Evolutionary conservation across 2,329 filamentous ascomycete species (phyloP), one percentile per base, ranked within the genome.

Genomic region (Penicillium crustosum): DNA sequence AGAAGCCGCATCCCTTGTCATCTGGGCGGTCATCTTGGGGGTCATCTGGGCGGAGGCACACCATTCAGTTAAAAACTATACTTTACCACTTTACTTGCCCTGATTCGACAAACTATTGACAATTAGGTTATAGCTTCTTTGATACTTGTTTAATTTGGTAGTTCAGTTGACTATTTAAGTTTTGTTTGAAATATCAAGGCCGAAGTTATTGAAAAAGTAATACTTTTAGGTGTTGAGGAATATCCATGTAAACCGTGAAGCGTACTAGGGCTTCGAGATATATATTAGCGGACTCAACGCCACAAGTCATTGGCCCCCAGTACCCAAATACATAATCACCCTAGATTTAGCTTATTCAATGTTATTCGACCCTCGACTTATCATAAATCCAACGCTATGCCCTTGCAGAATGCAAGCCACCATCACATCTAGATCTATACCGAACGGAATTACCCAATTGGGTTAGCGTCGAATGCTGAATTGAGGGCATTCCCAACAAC

Each of bases 1-100:
- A 41, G 27, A 8, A 53, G 31, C 9, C 29, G 44, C 27, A 44
- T 58, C 55, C 50, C 31, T 57, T 58, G 50, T n/a, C 13, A 33
- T 33, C 43, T 27, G 35, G 27, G 27, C 12, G 21, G 23, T 36
- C 23, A 43, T 44, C 42, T 27, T 1, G 42, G 42, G 10, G 10
- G 29, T 31, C 29, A 31, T 31, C 29, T 33, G 45, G 39, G 15
- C 17, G 27, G 6, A 29, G 6, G 21, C 23, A 10, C 19, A 27
- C 21, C 15, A 6, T 44, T 27, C n/a, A 15, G 50, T 41, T 42
- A 17, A n/a, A 17, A n/a, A 49, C 9, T 27, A 49, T 27, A n/a
- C 10, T 35, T 31, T 7, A 3, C 2, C 3, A 33, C 10, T 35
- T 31, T 7, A 3, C 2, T 5, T 13, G 12, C 31, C 12, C 31